Evolutionary conservation across 768 basidiomycete genomes (phyloP).

Genomic region (Leucosporidium yakuticum): DNA sequence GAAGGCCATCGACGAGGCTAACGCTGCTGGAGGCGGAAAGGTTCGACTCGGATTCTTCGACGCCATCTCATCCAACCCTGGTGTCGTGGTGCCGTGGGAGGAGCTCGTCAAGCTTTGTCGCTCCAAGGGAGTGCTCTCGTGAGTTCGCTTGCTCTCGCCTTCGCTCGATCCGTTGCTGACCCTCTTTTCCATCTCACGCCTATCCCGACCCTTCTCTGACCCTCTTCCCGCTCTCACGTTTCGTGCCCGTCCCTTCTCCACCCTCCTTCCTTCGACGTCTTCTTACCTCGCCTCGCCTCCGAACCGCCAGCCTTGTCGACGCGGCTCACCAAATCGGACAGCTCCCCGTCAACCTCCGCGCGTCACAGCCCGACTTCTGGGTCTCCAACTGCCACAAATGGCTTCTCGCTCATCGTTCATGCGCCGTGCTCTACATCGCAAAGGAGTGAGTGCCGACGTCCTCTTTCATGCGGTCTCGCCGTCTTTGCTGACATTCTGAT

Average conservation of each 20-base stretch:
- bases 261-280: too few relatives aligned
- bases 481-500: neutral
- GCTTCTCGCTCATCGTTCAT: slow-evolving; percentile 27
- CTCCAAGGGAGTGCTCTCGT: too few relatives aligned
- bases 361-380: slow-evolving; percentile 42
- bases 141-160: too few relatives aligned
- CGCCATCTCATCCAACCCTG: slow-evolving; percentile 43
- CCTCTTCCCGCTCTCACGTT: too few relatives aligned
- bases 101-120: slow-evolving; percentile 39
- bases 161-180: too few relatives aligned
- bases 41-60: slow-evolving; percentile 43
- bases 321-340: slow-evolving; percentile 47
- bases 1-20: slow-evolving; percentile 21
- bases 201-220: too few relatives aligned
- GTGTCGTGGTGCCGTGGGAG: slow-evolving; percentile 41
- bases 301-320: slow-evolving; percentile 41
- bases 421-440: slow-evolving; percentile 32
- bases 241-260: too few relatives aligned
- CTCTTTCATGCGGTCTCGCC: too few relatives aligned
- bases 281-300: too few relatives aligned
- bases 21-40: slow-evolving; percentile 13
- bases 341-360: slow-evolving; percentile 41
- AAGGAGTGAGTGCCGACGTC: slow-evolving; percentile 8
- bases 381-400: slow-evolving; percentile 38
- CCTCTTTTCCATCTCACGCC: too few relatives aligned